Percentiles rank a stretch among this genome's conserved stretches.
phyloP scores from a whole-genome alignment of 441 rosid genomes.

The Pelargonium fulgidum region DNA sequence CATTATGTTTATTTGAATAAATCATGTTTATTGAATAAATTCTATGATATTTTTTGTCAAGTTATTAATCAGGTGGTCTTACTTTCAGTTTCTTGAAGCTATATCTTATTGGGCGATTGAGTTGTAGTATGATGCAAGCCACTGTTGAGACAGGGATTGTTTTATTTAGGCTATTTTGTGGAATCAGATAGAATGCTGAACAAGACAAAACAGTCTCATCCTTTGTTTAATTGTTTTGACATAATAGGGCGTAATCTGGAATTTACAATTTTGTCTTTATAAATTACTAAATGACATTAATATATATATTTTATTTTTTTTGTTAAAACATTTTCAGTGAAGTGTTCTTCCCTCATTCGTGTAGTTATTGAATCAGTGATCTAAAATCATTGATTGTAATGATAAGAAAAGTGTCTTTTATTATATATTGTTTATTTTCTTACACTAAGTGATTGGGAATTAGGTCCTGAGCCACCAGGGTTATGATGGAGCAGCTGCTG shows the following conservation, averaged over 20 bases:
- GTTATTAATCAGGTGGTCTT: neutral
- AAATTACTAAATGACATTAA: neutral
- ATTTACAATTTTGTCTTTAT: neutral
- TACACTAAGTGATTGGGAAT: conserved; percentile 4
- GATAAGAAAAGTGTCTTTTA: neutral
- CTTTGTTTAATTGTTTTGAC: neutral
- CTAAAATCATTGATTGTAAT: neutral
- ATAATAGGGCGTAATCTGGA: neutral
- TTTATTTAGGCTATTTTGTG: neutral
- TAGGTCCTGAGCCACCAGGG: conserved; percentile 71
- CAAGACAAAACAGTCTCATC: neutral
- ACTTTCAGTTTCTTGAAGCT: conserved; percentile 3
- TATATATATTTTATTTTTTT: neutral
- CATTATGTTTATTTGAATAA: neutral
- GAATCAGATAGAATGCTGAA: neutral
- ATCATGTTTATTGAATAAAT: neutral
- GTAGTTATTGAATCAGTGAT: conserved; percentile 5
- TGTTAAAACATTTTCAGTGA: neutral
- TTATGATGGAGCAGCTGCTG: conserved; percentile 90
- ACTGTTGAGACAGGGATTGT: neutral
- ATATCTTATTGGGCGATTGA: neutral
- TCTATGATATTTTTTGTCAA: neutral
- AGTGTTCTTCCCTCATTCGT: neutral
- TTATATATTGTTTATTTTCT: conserved; percentile 12
- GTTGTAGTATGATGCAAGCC: neutral